Conservation (phyloP, 2,329 filamentous ascomycete species). For the Stagonosporopsis tanaceti region DNA sequence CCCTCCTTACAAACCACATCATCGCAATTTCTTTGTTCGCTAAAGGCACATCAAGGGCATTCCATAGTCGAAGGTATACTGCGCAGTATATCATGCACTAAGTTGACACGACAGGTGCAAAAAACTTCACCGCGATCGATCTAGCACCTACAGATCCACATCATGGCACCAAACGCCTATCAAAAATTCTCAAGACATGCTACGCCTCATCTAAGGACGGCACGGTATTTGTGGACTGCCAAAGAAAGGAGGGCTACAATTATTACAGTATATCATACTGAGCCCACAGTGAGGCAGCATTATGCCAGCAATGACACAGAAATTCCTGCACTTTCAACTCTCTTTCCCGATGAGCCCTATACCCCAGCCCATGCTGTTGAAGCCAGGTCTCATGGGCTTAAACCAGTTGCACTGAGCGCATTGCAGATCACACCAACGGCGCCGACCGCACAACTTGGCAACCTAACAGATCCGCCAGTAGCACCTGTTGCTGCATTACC, state of each 20-base stretch:
- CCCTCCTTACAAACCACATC: not conserved
- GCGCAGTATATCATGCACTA: not conserved
- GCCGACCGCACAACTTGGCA: not conserved
- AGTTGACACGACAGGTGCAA: not conserved
- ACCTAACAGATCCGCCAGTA: not conserved
- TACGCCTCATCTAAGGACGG: not conserved
- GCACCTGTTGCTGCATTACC: not conserved
- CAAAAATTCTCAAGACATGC: not conserved
- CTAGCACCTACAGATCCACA: not conserved
- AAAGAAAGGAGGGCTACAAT: not conserved
- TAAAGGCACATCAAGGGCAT: not conserved
- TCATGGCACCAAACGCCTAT: not conserved
- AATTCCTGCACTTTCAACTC: not conserved
- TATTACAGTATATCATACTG: not conserved
- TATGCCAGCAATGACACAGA: not conserved
- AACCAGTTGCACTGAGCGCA: not conserved
- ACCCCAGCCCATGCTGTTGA: not conserved
- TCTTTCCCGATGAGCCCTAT: not conserved
- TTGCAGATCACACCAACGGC: not conserved
- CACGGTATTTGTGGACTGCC: not conserved
- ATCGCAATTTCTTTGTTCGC: not conserved
- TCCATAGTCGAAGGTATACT: not conserved
- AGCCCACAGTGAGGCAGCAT: not conserved
- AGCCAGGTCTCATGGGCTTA: not conserved
- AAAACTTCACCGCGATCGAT: not conserved